Conservation (phyloP, 371 early-diverging fungal genomes). For the Mycotypha africana region DNA sequence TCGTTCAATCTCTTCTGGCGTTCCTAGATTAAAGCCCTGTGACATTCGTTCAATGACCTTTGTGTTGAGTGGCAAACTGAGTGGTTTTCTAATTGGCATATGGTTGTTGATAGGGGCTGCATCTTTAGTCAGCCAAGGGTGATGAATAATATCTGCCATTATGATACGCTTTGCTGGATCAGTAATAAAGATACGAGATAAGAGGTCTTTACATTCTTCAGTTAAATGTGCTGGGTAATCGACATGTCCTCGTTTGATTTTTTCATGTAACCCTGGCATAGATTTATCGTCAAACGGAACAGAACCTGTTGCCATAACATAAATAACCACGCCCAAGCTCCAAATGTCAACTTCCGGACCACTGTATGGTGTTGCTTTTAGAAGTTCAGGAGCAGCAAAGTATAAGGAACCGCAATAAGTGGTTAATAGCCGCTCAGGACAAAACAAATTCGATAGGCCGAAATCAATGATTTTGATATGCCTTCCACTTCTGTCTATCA, state of each 20-base stretch:
- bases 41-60: conserved; percentile 75
- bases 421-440: conserved; percentile 71
- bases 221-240: conserved; percentile 81
- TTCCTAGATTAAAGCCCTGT: conserved; percentile 79
- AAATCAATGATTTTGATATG: conserved; percentile 92
- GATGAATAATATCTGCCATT: conserved; percentile 69
- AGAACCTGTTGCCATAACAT: conserved; percentile 90
- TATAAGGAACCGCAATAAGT: conserved; percentile 96
- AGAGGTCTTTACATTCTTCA: conserved; percentile 69
- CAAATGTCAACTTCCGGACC: conserved; percentile 97
- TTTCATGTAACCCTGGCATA: conserved; percentile 88
- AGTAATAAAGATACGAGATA: conserved; percentile 74
- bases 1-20: conserved; percentile 60
- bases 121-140: conserved; percentile 86
- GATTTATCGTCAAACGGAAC: conserved; percentile 97
- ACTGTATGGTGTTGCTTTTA: conserved; percentile 81
- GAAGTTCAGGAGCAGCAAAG: conserved; percentile 96
- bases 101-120: conserved; percentile 53
- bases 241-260: conserved; percentile 83
- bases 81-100: conserved; percentile 63
- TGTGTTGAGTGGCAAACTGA: conserved; percentile 63
- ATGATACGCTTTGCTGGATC: conserved; percentile 70
- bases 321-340: conserved; percentile 95
- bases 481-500: conserved; percentile 82
- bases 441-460: conserved; percentile 92